Percentiles rank a stretch among this genome's conserved stretches.
phyloP scores from a whole-genome alignment of 768 basidiomycete species.

The Coprinellus micaceus region DNA sequence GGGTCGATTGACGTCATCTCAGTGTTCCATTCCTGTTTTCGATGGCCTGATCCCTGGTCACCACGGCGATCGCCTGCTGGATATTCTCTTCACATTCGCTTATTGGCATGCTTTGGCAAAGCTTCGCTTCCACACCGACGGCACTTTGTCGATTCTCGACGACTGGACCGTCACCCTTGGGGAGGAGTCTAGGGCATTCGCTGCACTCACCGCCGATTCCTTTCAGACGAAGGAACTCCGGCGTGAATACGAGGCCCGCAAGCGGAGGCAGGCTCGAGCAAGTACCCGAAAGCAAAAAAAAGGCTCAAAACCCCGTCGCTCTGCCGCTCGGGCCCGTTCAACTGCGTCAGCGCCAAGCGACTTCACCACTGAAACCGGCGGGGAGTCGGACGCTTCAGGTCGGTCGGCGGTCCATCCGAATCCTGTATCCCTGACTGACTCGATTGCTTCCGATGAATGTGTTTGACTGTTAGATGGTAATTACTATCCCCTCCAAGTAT shows the following conservation, averaged over 20 bases:
- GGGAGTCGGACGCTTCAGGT: no score
- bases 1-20: no score
- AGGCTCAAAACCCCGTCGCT: neutral
- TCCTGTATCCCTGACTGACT: no score
- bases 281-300: neutral
- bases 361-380: neutral
- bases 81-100: conserved; percentile 19
- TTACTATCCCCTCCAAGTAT: neutral
- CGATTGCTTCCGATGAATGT: no score
- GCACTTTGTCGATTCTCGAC: conserved; percentile 21
- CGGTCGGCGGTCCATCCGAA: no score
- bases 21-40: conserved; percentile 35
- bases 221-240: conserved; percentile 36
- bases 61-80: conserved; percentile 16
- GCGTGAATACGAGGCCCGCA: conserved; percentile 31
- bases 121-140: conserved; percentile 24
- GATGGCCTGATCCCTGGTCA: conserved; percentile 29
- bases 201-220: conserved; percentile 16
- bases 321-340: no score
- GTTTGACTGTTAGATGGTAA: no score
- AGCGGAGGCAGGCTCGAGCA: conserved; percentile 8
- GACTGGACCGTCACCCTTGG: conserved; percentile 26
- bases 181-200: conserved; percentile 28
- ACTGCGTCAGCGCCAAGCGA: neutral
- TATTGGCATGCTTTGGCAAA: conserved; percentile 25